These are phyloP conservation scores for Persicaria tinctoria DNA, from an alignment of 148 eudicot genomes.

Conservation along the genomic window DNA sequence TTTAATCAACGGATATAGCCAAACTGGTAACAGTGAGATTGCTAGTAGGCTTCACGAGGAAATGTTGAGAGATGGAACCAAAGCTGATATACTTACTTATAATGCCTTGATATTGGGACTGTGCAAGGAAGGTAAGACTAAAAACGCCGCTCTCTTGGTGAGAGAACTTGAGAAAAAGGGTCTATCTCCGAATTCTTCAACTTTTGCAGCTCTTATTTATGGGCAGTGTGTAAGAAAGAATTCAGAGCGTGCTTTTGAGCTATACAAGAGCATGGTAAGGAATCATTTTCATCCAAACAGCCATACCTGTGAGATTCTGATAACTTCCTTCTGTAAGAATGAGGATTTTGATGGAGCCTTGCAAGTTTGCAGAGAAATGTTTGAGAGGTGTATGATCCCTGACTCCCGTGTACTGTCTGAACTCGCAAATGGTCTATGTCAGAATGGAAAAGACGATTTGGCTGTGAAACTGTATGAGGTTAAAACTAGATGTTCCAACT, in stretches of 20 bases:
- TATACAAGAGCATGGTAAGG: slow-evolving; percentile 61
- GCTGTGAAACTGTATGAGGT: slow-evolving; percentile 39
- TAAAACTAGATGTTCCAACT: slow-evolving; percentile 23
- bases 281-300: slow-evolving; percentile 53
- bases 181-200: slow-evolving; percentile 59
- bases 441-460: slow-evolving; percentile 41
- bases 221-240: slow-evolving; percentile 77
- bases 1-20: slow-evolving; percentile 54
- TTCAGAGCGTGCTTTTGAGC: slow-evolving; percentile 62
- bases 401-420: slow-evolving; percentile 29
- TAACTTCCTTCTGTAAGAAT: slow-evolving; percentile 49
- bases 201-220: slow-evolving; percentile 67
- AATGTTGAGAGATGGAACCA: slow-evolving; percentile 44
- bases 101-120: slow-evolving; percentile 64
- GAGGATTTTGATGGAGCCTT: slow-evolving; percentile 73
- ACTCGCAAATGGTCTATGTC: slow-evolving; percentile 43
- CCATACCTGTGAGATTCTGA: slow-evolving; percentile 35
- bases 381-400: slow-evolving; percentile 44
- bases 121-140: slow-evolving; percentile 75
- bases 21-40: slow-evolving; percentile 41
- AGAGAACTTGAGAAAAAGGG: slow-evolving; percentile 55
- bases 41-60: slow-evolving; percentile 51
- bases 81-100: slow-evolving; percentile 61
- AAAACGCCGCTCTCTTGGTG: slow-evolving; percentile 65
- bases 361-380: slow-evolving; percentile 55